Base-by-base conservation (phyloP, 257 asterid species). In the Fraxinus quadrangulata region DNA sequence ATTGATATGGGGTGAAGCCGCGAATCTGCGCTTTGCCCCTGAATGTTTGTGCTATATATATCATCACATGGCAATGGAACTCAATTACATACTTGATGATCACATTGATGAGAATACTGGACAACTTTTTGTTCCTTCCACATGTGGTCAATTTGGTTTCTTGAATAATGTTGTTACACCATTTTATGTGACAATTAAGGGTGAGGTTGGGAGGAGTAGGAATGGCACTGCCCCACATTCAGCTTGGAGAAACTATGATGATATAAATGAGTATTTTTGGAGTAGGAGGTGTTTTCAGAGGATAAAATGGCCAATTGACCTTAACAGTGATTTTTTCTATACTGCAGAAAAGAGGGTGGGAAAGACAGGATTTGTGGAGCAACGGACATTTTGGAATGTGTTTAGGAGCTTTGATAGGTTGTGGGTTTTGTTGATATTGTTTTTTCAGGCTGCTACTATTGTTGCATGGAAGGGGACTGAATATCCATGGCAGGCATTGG, bases 161-260 rank as follows among this genome's bases (percentile, higher is more conserved):
- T 78, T 92, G 80, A 78, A 86, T 78, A 45, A 80, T 31, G 92
- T 90, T 51, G 84, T 94, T 39, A 91, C 90, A 3, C 99, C 97
- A 4, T 79, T 94, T 78, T 94, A 91, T 71, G 72, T 47, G 11
- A 84, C 85, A 30, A 84, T 94, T 77, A 89, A 83, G 81, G 89
- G 92, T 5, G 99, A 94, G 88, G 97, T 89, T n/a, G 90, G 77
- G 63, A 88, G 97, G 85, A 94, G 99, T 82, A 86, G 97, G 80
- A 86, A 85, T 67, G 97, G 99, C 79, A 92, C 96, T 23, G 97
- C 97, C 21, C 99, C 99, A 2, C 97, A 92, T 87, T 89, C 99
- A 3, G 99, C 99, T 45, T 94, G 99, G 99, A 88, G 99, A 82
- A 94, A 94, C 75, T 94, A 92, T 85, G 99, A 94, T 86, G 99